These are phyloP conservation scores for Boletus insuetus DNA, from an alignment of 768 basidiomycete species.

Conservation along the genomic window DNA sequence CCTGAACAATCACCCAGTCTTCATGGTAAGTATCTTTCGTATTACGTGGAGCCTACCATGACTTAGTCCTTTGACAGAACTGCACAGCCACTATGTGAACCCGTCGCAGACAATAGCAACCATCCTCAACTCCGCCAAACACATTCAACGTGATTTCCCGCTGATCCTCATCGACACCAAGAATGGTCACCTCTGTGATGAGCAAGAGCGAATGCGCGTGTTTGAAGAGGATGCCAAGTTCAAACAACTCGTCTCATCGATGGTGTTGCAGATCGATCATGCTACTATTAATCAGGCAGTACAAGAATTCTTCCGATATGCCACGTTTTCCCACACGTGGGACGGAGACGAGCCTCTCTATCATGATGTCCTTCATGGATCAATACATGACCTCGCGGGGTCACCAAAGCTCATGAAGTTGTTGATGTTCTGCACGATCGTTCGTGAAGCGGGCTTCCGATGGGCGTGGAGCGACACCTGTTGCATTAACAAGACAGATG, in stretches of 20 bases:
- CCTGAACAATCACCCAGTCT: slow-evolving; percentile 1
- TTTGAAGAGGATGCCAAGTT: slow-evolving; percentile 13
- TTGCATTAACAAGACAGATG: slow-evolving; percentile 22
- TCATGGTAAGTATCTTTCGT: slow-evolving; percentile 2
- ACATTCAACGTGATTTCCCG: slow-evolving; percentile 7
- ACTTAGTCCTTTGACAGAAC: background rate
- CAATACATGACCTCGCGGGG: slow-evolving; percentile 8
- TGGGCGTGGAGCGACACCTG: slow-evolving; percentile 28
- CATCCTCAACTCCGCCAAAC: background rate
- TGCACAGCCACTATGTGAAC: background rate
- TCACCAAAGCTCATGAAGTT: slow-evolving; percentile 13
- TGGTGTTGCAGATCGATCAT: background rate
- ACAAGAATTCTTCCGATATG: slow-evolving; percentile 15
- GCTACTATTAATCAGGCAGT: slow-evolving; percentile 1
- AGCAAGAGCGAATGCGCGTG: background rate
- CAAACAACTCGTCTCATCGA: slow-evolving; percentile 18
- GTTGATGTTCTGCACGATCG: slow-evolving; percentile 15
- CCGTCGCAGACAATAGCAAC: slow-evolving; percentile 5
- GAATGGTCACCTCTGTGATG: slow-evolving; percentile 14
- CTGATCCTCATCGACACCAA: slow-evolving; percentile 13
- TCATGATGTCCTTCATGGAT: slow-evolving; percentile 8
- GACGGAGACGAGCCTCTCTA: slow-evolving; percentile 17
- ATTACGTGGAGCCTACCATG: background rate
- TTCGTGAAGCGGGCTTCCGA: slow-evolving; percentile 13
- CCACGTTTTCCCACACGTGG: slow-evolving; percentile 26